Base-by-base conservation (phyloP, 192 early-diverging fungal species). In the Rhizoclosmatium globosum region DNA sequence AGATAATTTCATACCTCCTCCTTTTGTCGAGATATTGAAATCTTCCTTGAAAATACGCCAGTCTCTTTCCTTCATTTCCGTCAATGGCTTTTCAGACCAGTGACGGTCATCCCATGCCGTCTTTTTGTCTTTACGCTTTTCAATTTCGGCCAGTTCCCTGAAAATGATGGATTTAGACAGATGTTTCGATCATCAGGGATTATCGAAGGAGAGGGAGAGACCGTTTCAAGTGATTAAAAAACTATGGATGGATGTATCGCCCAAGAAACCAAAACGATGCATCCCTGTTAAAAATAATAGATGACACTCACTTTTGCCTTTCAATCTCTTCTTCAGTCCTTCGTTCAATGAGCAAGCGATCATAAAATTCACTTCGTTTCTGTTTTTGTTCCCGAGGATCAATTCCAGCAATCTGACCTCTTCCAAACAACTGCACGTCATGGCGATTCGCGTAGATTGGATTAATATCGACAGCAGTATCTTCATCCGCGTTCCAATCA, bases 31-130 rank as follows among this genome's bases (percentile, higher is more conserved):
- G 60, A 99, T 99, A 78, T 93, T 95, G 83, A 94, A 98, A 79
- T 99, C 98, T 83, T 99, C 98, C 73, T 96, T 97, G 85, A 99
- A 98, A 68, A 99, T 99, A 83, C 98, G 94, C 98, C 98, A 99
- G 77, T 99, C 98, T 76, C 98, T 88, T 82, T 98, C 96, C 62
- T 86, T 89, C 98, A 99, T 99, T 65, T 98, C 92, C 6, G 75
- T 74, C 77, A 99, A 84, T 13, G 92, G 89, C 78, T 99, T 99
- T 43, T 96, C 94, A 31, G 90, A 85, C 98, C 98, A 99, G 82
- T 99, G 97, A 23, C 97, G 89, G 83, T 96, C 95, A 71, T 98
- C 96, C 87, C 91, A 94, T 46, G 88, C 91, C 17, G 83, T 82
- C 78, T 91, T 93, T 38, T 88, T 85, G 65, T 94, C 94, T 82